Base-by-base conservation (phyloP, 2,329 filamentous ascomycete species). In the Periconia sp. region DNA sequence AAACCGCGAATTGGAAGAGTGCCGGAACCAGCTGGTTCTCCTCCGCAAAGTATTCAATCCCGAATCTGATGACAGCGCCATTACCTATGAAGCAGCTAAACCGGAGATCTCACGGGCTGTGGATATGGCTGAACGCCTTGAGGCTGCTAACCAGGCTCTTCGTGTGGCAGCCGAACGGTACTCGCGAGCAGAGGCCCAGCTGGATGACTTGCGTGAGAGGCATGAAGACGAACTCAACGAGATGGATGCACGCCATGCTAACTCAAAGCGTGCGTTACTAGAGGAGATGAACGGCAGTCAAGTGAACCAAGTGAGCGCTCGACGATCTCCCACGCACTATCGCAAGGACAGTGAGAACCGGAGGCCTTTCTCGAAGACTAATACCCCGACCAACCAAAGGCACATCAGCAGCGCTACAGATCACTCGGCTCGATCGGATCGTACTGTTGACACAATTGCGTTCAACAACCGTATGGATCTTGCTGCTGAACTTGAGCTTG, bases 381-480 rank as follows among this genome's bases (percentile, higher is more conserved):
- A 88, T 3, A 95, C 91, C 0, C 90, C 92, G 3, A 87, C 84
- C 15, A 70, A 74, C 52, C 85, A 89, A 40, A 84, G 86, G 46
- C 81, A 86, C 51, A 81, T 84, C 39, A 80, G 83, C 55, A 84
- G 85, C 53, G 83, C 85, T 25, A 78, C 81, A 31, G 79, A 86
- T 50, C 89, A 95, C 61, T 95, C 92, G 24, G 84, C 82, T 44
- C 84, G 87, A 28, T 96, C 92, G 2, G 92, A 97, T 65, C 82
- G 85, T 43, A 96, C 90, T 1, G 83, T 87, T 17, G 92, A 96
- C 66, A 88, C 90, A 12, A 76, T 91, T 29, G 86, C 85, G 54
- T 89, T 89, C 72, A 92, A 94, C 73, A 90, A 87, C 62, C 86
- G 87, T 26, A 92, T 95, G 85, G 92, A 97, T 65, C 77, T 95